Conservation (phyloP, 495 filamentous ascomycete genomes). For the Friedmanniomyces simplex region DNA sequence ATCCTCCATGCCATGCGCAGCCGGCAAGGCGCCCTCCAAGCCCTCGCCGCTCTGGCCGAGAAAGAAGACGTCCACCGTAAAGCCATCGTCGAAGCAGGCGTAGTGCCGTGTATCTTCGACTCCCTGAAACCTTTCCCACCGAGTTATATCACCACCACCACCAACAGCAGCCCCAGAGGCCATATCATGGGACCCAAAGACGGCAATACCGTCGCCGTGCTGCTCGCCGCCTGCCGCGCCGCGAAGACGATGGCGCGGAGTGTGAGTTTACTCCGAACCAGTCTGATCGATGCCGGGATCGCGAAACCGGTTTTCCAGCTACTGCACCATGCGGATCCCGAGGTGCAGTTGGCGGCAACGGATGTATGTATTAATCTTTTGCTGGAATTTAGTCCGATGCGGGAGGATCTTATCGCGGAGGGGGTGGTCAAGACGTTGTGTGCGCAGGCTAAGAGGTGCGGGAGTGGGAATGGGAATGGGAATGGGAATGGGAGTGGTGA, state of each 20-base stretch:
- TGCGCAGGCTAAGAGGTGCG: conserved; percentile 68
- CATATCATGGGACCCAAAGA: conserved; percentile 11
- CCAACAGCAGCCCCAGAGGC: neutral
- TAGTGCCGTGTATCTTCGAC: conserved; percentile 71
- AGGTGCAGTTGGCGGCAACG: conserved; percentile 78
- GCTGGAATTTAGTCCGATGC: conserved; percentile 81
- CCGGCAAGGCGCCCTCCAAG: conserved; percentile 66
- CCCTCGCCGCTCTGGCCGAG: conserved; percentile 64
- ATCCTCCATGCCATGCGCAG: conserved; percentile 67
- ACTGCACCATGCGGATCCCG: conserved; percentile 61
- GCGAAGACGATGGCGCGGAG: conserved; percentile 70
- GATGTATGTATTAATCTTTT: conserved; percentile 74
- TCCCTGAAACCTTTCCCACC: conserved; percentile 51
- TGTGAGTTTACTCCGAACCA: conserved; percentile 71
- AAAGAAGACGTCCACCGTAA: conserved; percentile 82
- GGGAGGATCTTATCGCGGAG: conserved; percentile 61
- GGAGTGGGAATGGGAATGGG: conserved; percentile 33
- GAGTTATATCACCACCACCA: neutral
- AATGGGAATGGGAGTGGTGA: no score
- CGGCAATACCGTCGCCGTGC: conserved; percentile 50
- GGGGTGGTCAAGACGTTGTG: conserved; percentile 73
- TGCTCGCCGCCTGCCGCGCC: conserved; percentile 77
- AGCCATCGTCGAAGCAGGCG: conserved; percentile 66
- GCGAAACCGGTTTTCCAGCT: conserved; percentile 69
- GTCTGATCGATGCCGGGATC: conserved; percentile 74